Percentiles rank a stretch among this genome's conserved stretches.
These are phyloP conservation scores for Ambrosia hybrid DNA, from an alignment of 140 eudicot genomes.

Conservation along the genomic window DNA sequence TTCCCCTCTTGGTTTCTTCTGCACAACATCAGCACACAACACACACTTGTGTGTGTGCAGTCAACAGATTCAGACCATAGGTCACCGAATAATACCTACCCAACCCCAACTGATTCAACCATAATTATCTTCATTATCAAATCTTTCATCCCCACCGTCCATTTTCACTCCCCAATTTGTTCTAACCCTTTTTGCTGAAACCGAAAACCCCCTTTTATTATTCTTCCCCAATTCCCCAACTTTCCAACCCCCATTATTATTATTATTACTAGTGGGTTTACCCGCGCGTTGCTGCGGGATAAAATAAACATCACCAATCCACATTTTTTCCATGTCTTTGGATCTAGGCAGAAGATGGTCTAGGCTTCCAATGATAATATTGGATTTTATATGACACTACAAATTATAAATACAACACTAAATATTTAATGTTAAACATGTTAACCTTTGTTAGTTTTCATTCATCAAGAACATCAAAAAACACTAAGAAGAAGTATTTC, in stretches of 20 bases:
- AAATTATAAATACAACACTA: conserved; percentile 11
- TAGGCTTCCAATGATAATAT: conserved; percentile 18
- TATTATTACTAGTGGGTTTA: background rate
- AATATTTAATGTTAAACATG: background rate
- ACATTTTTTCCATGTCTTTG: no score
- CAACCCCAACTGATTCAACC: conserved; percentile 70
- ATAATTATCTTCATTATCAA: conserved; percentile 35
- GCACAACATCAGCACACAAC: no score
- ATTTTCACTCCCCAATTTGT: conserved; percentile 41
- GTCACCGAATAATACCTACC: conserved; percentile 61
- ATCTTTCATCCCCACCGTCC: conserved; percentile 34
- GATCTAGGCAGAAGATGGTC: background rate
- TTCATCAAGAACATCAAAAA: conserved; percentile 92
- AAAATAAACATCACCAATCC: no score
- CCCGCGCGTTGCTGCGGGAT: no score
- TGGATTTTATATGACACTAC: background rate
- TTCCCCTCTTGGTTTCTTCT: no score
- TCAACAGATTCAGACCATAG: no score
- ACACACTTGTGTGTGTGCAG: no score
- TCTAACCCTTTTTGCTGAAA: conserved; percentile 29
- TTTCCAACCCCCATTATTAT: conserved; percentile 38
- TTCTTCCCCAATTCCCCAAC: conserved; percentile 29
- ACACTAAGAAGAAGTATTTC: conserved; percentile 87
- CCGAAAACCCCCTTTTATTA: conserved; percentile 34
- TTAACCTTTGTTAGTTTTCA: conserved; percentile 97